Base-by-base conservation (phyloP, 1,284 basidiomycete species). In the Austropuccinia psidii region DNA sequence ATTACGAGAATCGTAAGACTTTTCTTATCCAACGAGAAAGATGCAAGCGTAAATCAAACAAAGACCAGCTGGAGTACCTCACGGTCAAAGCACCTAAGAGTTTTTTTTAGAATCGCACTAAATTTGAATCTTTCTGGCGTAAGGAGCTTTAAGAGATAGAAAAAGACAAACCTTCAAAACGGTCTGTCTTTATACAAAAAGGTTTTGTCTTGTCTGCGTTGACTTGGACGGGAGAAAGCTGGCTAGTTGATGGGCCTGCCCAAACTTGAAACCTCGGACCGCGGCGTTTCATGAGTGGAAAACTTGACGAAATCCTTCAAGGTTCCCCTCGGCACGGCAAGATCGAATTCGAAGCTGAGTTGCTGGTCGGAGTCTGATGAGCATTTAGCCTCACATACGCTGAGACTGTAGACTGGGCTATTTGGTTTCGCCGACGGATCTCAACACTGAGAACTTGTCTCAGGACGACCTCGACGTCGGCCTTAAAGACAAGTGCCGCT, bases 141-240 rank as follows among this genome's bases (percentile, higher is more conserved):
- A 21, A 55, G 24, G 17, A 27, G 52, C 29, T n/a, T 55, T 17
- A 41, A 45, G 60, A 43, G 7, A 57, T 9, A 37, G 29, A 54
- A 37, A 52, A 47, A 0, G 29, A 35, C 9, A 29, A 29, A 73
- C 69, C 69, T 62, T 73, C 45, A 21, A 73, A 73, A 19, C 58
- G 57, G 39, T 73, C 69, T 2, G 58, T 73, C 15, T 73, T 31
- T 37, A 73, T 61, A 17, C 29, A 19, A 33, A 73, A 62, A 19
- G 58, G 57, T 21, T 47, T 47, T 39, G 69, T 73, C 33, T 73
- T 45, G 35, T 73, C 69, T 7, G 69, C 69, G 62, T 73, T 73
- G 15, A 73, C 69, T 21, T 73, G 49, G 58, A 73, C 58, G 35
- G 57, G 57, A 39, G 58, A 54, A 17, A 73, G 58, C 24, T 73